These are phyloP conservation scores for Pythium brassicae DNA, from an alignment of 352 stramenopile genomes.

Conservation along the genomic window DNA sequence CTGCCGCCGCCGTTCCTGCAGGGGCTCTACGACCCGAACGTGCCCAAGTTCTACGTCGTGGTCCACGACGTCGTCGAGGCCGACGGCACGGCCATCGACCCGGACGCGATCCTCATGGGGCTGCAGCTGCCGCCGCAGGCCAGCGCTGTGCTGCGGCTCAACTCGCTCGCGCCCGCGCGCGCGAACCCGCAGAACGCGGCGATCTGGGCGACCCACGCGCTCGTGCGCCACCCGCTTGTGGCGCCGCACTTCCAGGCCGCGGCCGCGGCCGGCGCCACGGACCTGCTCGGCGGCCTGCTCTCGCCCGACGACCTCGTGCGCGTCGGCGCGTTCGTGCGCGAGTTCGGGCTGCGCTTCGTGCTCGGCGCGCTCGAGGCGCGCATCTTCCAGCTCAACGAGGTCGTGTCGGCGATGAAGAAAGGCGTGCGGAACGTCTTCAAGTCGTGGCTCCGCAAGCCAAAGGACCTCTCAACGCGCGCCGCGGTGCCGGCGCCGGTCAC, in stretches of 20 bases:
- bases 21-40: constrained; percentile 70
- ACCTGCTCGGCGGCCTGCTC: constrained; percentile 38
- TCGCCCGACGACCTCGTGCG: constrained; percentile 64
- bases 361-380: constrained; percentile 77
- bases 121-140: constrained; percentile 48
- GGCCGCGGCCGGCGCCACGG: constrained; percentile 6
- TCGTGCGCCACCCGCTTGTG: constrained; percentile 49
- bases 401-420: constrained; percentile 88
- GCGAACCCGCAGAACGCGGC: constrained; percentile 21
- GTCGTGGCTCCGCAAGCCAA: constrained; percentile 88
- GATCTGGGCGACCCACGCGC: constrained; percentile 52
- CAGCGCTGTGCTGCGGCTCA: constrained; percentile 60
- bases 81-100: constrained; percentile 72
- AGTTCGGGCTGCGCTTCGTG: constrained; percentile 76
- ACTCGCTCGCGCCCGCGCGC: constrained; percentile 44
- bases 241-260: constrained; percentile 18
- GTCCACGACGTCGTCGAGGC: constrained; percentile 83
- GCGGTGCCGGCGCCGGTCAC: constrained; percentile 18
- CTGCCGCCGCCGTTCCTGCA: constrained; percentile 62
- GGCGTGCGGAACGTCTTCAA: constrained; percentile 92
- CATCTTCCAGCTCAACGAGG: constrained; percentile 84
- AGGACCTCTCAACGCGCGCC: constrained; percentile 45
- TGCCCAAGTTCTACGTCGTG: constrained; percentile 88
- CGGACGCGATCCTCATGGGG: constrained; percentile 68
- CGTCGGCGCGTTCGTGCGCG: constrained; percentile 65